phyloP scores from a whole-genome alignment of 2,329 filamentous ascomycete genomes.

The Ilyonectria destructans region DNA sequence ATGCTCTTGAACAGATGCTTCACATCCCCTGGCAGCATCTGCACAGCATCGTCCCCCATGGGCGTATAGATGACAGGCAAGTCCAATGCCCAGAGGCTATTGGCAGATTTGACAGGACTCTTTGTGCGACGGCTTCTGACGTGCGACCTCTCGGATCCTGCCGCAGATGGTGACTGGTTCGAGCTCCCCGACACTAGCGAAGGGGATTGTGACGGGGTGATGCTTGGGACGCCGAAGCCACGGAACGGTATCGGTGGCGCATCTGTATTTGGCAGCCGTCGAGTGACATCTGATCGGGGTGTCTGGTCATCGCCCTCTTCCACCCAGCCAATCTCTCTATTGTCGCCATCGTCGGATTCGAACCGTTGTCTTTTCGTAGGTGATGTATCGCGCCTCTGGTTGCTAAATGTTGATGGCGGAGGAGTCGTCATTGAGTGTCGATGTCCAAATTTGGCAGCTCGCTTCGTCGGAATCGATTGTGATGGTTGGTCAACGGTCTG shows the following conservation, averaged over 20 bases:
- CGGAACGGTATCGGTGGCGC: constrained; percentile 7
- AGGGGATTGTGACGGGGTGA: not conserved
- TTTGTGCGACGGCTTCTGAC: constrained; percentile 3
- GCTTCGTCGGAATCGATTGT: not conserved
- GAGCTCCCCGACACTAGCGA: constrained; percentile 5
- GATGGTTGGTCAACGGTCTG: not conserved
- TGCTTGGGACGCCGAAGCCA: constrained; percentile 3
- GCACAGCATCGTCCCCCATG: constrained; percentile 3
- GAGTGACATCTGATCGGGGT: constrained; percentile 7
- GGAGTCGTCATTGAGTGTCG: constrained; percentile 1
- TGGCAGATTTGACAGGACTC: constrained; percentile 14
- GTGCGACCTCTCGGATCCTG: constrained; percentile 1
- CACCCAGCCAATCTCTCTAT: not conserved
- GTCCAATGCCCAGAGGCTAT: constrained; percentile 14
- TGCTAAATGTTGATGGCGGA: not conserved
- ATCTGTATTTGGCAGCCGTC: constrained; percentile 1
- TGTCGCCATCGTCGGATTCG: not conserved
- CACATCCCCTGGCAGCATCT: constrained; percentile 9
- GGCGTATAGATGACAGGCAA: constrained; percentile 7
- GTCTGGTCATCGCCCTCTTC: constrained; percentile 5
- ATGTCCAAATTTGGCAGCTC: not conserved
- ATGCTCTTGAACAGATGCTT: not conserved
- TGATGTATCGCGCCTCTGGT: not conserved
- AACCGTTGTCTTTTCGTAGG: constrained; percentile 7
- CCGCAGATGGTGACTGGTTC: constrained; percentile 7